These are phyloP conservation scores for Leccinum truebloodii DNA, from an alignment of 768 basidiomycete genomes.

Conservation along the genomic window DNA sequence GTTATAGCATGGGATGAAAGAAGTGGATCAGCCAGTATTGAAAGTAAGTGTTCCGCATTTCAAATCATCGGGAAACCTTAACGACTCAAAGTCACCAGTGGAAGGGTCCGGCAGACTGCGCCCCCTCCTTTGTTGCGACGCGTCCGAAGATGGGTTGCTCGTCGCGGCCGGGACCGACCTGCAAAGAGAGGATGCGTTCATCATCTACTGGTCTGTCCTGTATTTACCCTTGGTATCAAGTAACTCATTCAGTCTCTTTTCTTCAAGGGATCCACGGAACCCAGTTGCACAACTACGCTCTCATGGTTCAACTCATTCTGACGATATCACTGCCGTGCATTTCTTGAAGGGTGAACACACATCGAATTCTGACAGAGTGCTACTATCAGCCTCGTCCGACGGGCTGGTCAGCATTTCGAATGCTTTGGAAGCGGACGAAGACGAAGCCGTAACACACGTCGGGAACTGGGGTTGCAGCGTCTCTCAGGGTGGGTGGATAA, in stretches of 20 bases:
- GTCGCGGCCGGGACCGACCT: constrained; percentile 85
- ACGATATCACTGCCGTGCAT: constrained; percentile 82
- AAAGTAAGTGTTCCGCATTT: constrained; percentile 49
- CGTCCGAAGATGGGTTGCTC: constrained; percentile 66
- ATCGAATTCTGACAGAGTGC: constrained; percentile 39
- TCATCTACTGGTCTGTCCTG: constrained; percentile 74
- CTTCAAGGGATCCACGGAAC: constrained; percentile 79
- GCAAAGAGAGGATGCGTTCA: constrained; percentile 75
- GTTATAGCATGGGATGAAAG: constrained; percentile 79
- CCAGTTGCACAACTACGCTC: constrained; percentile 65
- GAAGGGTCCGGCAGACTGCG: constrained; percentile 43
- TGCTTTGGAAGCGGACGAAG: constrained; percentile 77
- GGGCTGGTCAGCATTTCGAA: constrained; percentile 77
- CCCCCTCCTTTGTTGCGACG: constrained; percentile 65
- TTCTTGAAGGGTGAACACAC: constrained; percentile 40
- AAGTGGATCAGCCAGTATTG: constrained; percentile 47
- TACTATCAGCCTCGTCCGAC: constrained; percentile 86
- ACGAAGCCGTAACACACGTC: constrained; percentile 78
- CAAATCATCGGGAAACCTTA: constrained; percentile 20
- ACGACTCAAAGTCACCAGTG: constrained; percentile 51
- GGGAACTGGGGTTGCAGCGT: constrained; percentile 87
- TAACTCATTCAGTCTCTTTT: neutral
- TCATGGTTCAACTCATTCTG: constrained; percentile 90
- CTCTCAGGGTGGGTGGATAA: constrained; percentile 73
- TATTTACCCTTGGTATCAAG: neutral